Evolutionary conservation across 345 rosid species (phyloP).

Genomic region (Gossypium stocksii): DNA sequence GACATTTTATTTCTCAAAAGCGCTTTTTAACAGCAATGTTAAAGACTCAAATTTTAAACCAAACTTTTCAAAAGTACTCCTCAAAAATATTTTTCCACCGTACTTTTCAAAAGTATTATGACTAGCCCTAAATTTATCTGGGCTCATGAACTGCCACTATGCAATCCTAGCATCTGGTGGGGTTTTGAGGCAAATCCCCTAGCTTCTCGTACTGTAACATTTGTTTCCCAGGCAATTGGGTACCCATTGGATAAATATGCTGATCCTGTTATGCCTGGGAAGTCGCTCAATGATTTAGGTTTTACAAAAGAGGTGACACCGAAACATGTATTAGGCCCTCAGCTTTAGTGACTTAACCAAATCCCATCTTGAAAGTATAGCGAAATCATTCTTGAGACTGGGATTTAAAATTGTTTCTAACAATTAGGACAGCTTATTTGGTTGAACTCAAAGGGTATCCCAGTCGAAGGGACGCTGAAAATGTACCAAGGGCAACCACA

Average conservation of each 20-base stretch:
- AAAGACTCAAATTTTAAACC: too few relatives aligned
- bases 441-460: constrained; percentile 66
- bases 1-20: too few relatives aligned
- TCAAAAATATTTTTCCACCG: too few relatives aligned
- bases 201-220: constrained; percentile 95
- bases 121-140: constrained; percentile 83
- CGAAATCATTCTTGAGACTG: constrained; percentile 60
- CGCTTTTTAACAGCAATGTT: too few relatives aligned
- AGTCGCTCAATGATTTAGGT: constrained; percentile 57
- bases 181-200: constrained; percentile 96
- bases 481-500: constrained; percentile 94
- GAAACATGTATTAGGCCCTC: constrained; percentile 74
- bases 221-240: constrained; percentile 96
- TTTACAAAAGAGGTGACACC: constrained; percentile 85
- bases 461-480: constrained; percentile 76
- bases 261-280: constrained; percentile 88
- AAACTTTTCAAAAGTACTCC: too few relatives aligned
- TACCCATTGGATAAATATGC: constrained; percentile 95
- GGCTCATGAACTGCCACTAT: constrained; percentile 94
- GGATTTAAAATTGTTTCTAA: constrained; percentile 70
- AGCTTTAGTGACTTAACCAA: constrained; percentile 91
- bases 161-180: constrained; percentile 77
- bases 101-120: too few relatives aligned
- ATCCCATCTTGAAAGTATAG: constrained; percentile 70
- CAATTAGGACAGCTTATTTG: constrained; percentile 90